Percentiles rank a stretch among this genome's conserved stretches.
These are phyloP conservation scores for Heliosperma pusillum DNA, from an alignment of 148 eudicot species.

Conservation along the genomic window DNA sequence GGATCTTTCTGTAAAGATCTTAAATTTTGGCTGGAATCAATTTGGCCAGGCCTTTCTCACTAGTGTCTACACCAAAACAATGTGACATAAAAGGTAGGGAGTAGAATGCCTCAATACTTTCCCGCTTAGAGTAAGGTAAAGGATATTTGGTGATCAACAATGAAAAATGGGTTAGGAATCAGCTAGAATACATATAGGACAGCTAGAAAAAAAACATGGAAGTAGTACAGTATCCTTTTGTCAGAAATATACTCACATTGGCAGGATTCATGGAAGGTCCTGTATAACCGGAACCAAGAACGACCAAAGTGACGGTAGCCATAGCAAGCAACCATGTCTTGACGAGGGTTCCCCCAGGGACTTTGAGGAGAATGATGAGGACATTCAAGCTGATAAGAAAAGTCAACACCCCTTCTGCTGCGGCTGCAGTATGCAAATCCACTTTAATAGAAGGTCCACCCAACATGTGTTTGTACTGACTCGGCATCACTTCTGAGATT, in stretches of 20 bases:
- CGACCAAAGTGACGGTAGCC: conserved; percentile 62
- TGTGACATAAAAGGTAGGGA: too few relatives aligned
- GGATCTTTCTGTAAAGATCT: too few relatives aligned
- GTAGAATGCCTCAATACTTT: too few relatives aligned
- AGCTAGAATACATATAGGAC: background rate
- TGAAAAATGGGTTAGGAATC: background rate
- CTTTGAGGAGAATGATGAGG: conserved; percentile 55
- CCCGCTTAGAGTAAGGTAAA: too few relatives aligned
- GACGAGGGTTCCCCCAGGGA: conserved; percentile 46
- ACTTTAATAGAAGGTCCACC: conserved; percentile 85
- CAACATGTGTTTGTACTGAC: conserved; percentile 66
- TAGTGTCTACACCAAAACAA: too few relatives aligned
- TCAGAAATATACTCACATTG: conserved; percentile 53
- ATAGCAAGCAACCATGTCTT: conserved; percentile 73
- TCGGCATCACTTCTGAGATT: conserved; percentile 69
- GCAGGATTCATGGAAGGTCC: conserved; percentile 97
- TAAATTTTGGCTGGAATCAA: too few relatives aligned
- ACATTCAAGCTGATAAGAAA: conserved; percentile 64
- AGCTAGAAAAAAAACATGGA: background rate
- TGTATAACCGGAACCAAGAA: conserved; percentile 66
- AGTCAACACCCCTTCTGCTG: conserved; percentile 79
- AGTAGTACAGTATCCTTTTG: background rate
- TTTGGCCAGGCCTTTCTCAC: too few relatives aligned
- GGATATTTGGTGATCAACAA: too few relatives aligned
- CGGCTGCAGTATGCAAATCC: conserved; percentile 82